A percentile compares a stretch with the other conserved stretches of the same genome.
Conservation (phyloP, 345 rosid genomes). For the Kandelia obovata region DNA sequence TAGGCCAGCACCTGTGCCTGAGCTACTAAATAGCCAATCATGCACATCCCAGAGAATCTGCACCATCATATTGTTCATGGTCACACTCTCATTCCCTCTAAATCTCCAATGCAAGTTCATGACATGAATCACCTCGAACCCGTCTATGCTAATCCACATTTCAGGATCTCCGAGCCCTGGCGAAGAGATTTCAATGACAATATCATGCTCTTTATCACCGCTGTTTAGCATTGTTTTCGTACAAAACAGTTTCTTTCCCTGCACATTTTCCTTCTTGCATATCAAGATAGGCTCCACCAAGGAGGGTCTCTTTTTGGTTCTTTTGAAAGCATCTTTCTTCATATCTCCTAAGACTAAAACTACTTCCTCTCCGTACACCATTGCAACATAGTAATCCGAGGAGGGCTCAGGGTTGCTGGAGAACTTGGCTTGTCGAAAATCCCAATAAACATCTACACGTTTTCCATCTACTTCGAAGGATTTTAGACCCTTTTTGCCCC, state of each 20-base stretch:
- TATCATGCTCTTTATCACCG: conserved; percentile 43
- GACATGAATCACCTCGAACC: conserved; percentile 39
- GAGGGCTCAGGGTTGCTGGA: conserved; percentile 53
- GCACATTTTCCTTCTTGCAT: conserved; percentile 65
- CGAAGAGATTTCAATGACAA: conserved; percentile 53
- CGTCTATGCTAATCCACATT: conserved; percentile 68
- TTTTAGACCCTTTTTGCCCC: conserved; percentile 75
- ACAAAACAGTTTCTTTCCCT: conserved; percentile 61
- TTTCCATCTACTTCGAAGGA: conserved; percentile 40
- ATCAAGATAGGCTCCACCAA: conserved; percentile 43
- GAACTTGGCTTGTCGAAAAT: conserved; percentile 65
- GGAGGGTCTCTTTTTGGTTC: conserved; percentile 51
- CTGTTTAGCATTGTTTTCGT: conserved; percentile 42
- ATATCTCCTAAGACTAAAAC: conserved; percentile 53
- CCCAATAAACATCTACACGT: conserved; percentile 61
- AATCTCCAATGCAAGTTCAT: conserved; percentile 72
- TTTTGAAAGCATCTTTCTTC: conserved; percentile 49
- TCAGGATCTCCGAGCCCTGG: conserved; percentile 61
- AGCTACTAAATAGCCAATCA: conserved; percentile 54
- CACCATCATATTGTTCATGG: conserved; percentile 30
- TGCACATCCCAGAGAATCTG: conserved; percentile 76
- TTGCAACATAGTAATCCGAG: conserved; percentile 55
- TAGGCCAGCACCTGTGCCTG: conserved; percentile 44
- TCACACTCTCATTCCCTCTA: conserved; percentile 65
- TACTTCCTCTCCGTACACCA: conserved; percentile 44